Conservation (phyloP, 345 rosid species). For the Brassica cretica region DNA sequence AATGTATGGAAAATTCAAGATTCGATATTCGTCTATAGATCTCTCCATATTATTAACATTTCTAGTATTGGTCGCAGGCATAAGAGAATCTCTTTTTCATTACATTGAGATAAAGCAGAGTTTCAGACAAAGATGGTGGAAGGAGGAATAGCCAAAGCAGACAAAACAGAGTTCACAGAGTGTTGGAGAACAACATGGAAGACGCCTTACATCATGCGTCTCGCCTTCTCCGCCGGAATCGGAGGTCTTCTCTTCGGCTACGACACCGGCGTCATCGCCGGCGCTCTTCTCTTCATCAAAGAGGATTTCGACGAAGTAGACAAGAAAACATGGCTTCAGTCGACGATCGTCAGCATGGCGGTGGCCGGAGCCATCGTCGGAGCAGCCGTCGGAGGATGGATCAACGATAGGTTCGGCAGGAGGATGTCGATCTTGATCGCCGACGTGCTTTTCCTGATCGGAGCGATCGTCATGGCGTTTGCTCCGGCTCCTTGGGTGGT, state of each 20-base stretch:
- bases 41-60: not conserved
- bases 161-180: constrained; percentile 68
- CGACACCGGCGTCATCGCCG: constrained; percentile 96
- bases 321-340: constrained; percentile 78
- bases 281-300: constrained; percentile 74
- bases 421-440: constrained; percentile 60
- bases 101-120: not conserved
- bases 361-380: constrained; percentile 92
- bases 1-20: not conserved
- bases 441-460: constrained; percentile 63
- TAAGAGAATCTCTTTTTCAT: not conserved
- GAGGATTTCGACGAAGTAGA: constrained; percentile 72
- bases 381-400: constrained; percentile 71
- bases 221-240: constrained; percentile 86
- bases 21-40: not conserved
- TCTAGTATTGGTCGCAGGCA: constrained; percentile 2
- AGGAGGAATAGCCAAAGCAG: constrained; percentile 58
- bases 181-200: constrained; percentile 72
- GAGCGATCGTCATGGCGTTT: constrained; percentile 67
- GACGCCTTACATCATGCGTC: constrained; percentile 80
- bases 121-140: constrained; percentile 57
- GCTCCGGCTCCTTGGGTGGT: constrained; percentile 78
- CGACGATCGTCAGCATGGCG: constrained; percentile 80
- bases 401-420: constrained; percentile 74
- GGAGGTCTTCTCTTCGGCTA: constrained; percentile 98